Evolutionary conservation across 208 protist species (phyloP).

Genomic region (Leishmania tropica): DNA sequence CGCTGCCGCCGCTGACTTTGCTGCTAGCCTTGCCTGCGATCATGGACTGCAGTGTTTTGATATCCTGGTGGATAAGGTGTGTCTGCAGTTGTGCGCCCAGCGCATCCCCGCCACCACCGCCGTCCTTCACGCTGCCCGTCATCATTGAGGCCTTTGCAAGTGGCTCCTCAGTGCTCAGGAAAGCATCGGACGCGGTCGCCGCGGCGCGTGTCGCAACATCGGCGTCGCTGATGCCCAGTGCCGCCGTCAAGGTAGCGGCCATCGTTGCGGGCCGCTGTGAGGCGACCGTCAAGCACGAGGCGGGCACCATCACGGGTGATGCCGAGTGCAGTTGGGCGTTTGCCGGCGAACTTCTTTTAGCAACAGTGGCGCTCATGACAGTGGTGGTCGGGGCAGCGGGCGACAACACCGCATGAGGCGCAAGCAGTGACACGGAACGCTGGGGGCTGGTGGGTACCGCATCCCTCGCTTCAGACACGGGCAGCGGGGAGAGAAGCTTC

Average conservation of each 20-base stretch:
- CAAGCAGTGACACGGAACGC: neutral
- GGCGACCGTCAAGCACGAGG: neutral
- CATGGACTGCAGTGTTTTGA: constrained; percentile 10
- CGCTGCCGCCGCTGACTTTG: neutral
- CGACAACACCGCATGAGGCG: neutral
- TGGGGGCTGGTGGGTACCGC: neutral
- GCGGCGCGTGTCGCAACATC: constrained; percentile 2
- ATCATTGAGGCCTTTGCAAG: neutral
- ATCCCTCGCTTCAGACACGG: neutral
- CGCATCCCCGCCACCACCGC: neutral
- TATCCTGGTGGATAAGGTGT: constrained; percentile 13
- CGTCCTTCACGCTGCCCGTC: neutral
- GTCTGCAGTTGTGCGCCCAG: constrained; percentile 6
- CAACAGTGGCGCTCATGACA: neutral
- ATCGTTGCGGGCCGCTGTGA: constrained; percentile 17
- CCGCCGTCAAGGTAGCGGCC: constrained; percentile 23
- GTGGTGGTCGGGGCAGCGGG: neutral
- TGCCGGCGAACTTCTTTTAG: neutral
- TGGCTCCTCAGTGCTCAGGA: neutral
- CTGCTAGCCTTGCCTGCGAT: neutral
- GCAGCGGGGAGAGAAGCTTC: neutral
- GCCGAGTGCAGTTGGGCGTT: neutral
- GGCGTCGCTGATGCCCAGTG: constrained; percentile 20
- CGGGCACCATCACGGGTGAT: neutral
- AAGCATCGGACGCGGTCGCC: neutral